Percentiles rank a stretch among this genome's conserved stretches.
Conservation (phyloP, 2,329 filamentous ascomycete genomes). For the Periconia sp. region DNA sequence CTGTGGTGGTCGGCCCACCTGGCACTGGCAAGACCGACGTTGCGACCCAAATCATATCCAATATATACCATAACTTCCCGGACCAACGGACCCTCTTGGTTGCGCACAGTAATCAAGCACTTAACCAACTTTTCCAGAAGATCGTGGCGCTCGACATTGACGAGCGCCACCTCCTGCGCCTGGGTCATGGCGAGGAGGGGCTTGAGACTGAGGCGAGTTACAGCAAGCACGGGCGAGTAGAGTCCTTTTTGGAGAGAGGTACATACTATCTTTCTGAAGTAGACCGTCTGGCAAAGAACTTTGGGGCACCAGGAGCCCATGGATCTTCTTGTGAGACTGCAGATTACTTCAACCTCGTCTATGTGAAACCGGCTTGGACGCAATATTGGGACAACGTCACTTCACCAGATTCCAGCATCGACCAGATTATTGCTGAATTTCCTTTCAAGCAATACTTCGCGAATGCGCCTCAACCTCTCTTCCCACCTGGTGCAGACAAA, state of each 20-base stretch:
- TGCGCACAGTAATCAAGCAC: conserved; percentile 94
- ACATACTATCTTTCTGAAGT: conserved; percentile 79
- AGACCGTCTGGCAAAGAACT: conserved; percentile 78
- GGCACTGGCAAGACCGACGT: conserved; percentile 99
- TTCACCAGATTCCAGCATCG: conserved; percentile 57
- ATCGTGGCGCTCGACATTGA: conserved; percentile 97
- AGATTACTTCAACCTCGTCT: conserved; percentile 93
- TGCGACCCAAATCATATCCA: conserved; percentile 96
- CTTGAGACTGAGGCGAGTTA: conserved; percentile 83
- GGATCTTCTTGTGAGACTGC: conserved; percentile 95
- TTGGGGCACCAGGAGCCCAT: conserved; percentile 89
- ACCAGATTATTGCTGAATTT: conserved; percentile 72
- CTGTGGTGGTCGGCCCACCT: conserved; percentile 90
- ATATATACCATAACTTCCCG: conserved; percentile 98
- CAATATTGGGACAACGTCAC: conserved; percentile 73
- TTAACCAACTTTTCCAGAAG: conserved; percentile 97
- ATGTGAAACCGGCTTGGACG: conserved; percentile 84
- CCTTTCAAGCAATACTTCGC: conserved; percentile 89
- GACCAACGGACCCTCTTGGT: conserved; percentile 87
- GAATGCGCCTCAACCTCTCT: conserved; percentile 83
- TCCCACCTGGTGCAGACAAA: conserved; percentile 66
- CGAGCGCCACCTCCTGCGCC: conserved; percentile 84
- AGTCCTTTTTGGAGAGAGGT: conserved; percentile 90
- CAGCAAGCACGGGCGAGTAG: conserved; percentile 91
- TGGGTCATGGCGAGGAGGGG: conserved; percentile 95